Evolutionary conservation across 164 flowering plant genomes (phyloP), one percentile per base, ranked within the genome.

Genomic region (Cinnamomum micranthum): DNA sequence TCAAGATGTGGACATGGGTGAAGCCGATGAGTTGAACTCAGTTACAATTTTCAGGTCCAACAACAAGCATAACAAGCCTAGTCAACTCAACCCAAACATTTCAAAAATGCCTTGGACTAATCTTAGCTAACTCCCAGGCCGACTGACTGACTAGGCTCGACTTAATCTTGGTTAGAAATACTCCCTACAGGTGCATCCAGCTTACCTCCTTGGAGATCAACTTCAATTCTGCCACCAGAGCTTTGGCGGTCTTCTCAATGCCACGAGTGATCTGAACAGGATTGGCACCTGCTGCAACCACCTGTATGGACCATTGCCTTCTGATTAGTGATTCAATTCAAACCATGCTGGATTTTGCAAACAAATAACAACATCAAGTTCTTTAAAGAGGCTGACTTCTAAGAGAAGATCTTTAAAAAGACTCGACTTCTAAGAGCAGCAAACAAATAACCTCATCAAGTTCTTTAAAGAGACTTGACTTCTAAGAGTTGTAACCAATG

Each of bases 251-350:
- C 81, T 92, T 95, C 87, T 95, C 99, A 77, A 95, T 95, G 33
- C 99, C 99, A 55, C 98, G 82, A 13, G 99, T 95, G 70, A 95
- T 92, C 28, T 90, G 86, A 69, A 95, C 98, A 76, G 99, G 99
- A 76, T 93, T 95, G 19, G 99, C 99, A 73, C 99, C 99, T 78
- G 99, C 99, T 41, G 97, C 98, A 15, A 95, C 98, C 23, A 95
- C 99, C 98, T 94, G 78, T 77, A 80, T 14, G 28, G 50, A 55
- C 20, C 19, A 41, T 27, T 1, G 65, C 33, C 47, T 3, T 17
- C 28, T 6, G 24, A 20, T 72, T 71, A 76, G 60, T 17, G 20
- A 70, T 19, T 69, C 20, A 27, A n/a, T 19, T 72, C 20, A 27
- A n/a, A 17, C 12, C 4, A 28, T 6, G 20, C 50, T 35, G 15